A percentile compares a stretch with the other conserved stretches of the same genome.
Evolutionary conservation across 179 eudicot genomes (phyloP).

Genomic region (Beta macrorhiza): DNA sequence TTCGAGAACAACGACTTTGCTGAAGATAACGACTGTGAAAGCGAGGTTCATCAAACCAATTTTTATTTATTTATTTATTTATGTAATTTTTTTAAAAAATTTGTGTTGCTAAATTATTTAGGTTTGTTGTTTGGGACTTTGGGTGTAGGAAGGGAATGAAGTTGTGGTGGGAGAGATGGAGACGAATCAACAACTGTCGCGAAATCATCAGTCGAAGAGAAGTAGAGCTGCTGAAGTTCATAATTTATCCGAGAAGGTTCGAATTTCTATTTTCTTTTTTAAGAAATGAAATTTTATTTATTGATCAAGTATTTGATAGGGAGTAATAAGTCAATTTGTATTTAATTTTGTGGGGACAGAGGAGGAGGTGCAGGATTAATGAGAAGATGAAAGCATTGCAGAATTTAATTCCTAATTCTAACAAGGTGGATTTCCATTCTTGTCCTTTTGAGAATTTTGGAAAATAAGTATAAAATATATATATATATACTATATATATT

Average conservation of each 20-base stretch:
- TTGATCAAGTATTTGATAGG: too few relatives aligned
- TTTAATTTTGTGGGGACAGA: slow-evolving; percentile 38
- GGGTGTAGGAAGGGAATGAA: slow-evolving; percentile 53
- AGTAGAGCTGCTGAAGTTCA: slow-evolving; percentile 91
- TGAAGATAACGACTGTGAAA: slow-evolving; percentile 71
- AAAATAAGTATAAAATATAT: neutral
- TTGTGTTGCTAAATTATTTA: too few relatives aligned
- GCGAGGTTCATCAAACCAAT: slow-evolving; percentile 48
- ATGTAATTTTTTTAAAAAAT: neutral
- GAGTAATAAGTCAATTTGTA: neutral
- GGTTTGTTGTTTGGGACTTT: neutral
- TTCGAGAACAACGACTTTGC: slow-evolving; percentile 36
- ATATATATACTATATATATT: too few relatives aligned
- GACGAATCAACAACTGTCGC: slow-evolving; percentile 13
- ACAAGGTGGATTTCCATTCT: slow-evolving; percentile 51
- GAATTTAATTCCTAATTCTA: slow-evolving; percentile 81
- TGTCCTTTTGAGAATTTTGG: neutral
- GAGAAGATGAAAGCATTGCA: slow-evolving; percentile 96
- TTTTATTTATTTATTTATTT: neutral
- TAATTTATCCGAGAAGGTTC: slow-evolving; percentile 87
- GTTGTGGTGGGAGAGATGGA: slow-evolving; percentile 44
- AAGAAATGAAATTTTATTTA: neutral
- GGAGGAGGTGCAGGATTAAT: slow-evolving; percentile 85
- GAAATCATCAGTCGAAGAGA: slow-evolving; percentile 63
- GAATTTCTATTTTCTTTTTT: neutral